These are phyloP conservation scores for Trichoderma breve DNA, from an alignment of 2,329 filamentous ascomycete genomes.

Conservation along the genomic window DNA sequence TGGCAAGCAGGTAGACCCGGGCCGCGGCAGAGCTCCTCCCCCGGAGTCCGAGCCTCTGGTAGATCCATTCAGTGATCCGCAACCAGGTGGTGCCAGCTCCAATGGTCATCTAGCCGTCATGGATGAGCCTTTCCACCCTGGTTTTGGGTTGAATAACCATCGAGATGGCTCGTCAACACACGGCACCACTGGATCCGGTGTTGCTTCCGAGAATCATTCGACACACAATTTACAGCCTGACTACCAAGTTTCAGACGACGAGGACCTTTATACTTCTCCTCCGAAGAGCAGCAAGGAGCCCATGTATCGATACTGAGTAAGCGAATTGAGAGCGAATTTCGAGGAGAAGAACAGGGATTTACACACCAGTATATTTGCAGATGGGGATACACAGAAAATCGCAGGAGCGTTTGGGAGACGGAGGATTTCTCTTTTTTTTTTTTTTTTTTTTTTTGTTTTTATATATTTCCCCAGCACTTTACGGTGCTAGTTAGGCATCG, in stretches of 20 bases:
- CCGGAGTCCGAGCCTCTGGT: slow-evolving; percentile 21
- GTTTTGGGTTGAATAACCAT: slow-evolving; percentile 27
- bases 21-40: slow-evolving; percentile 25
- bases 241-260: slow-evolving; percentile 34
- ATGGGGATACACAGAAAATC: not conserved
- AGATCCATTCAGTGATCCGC: slow-evolving; percentile 35
- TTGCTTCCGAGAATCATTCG: slow-evolving; percentile 23
- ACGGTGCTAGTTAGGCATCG: not conserved
- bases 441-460: not conserved
- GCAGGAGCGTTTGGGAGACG: not conserved
- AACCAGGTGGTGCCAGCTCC: slow-evolving; percentile 24
- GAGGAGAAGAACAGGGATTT: not conserved
- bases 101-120: slow-evolving; percentile 22
- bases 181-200: slow-evolving; percentile 23
- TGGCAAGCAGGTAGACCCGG: slow-evolving; percentile 23
- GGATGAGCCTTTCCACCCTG: slow-evolving; percentile 41
- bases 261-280: slow-evolving; percentile 42
- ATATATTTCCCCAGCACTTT: not conserved
- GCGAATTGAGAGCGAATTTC: not conserved
- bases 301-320: slow-evolving; percentile 33
- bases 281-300: slow-evolving; percentile 38
- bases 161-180: slow-evolving; percentile 10
- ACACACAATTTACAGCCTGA: slow-evolving; percentile 18
- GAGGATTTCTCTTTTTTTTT: not conserved
- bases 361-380: not conserved